Evolutionary conservation across 202 grass and related monocot species (phyloP), one percentile per base, ranked within the genome.

Genomic region (Tripidium arundinaceum): DNA sequence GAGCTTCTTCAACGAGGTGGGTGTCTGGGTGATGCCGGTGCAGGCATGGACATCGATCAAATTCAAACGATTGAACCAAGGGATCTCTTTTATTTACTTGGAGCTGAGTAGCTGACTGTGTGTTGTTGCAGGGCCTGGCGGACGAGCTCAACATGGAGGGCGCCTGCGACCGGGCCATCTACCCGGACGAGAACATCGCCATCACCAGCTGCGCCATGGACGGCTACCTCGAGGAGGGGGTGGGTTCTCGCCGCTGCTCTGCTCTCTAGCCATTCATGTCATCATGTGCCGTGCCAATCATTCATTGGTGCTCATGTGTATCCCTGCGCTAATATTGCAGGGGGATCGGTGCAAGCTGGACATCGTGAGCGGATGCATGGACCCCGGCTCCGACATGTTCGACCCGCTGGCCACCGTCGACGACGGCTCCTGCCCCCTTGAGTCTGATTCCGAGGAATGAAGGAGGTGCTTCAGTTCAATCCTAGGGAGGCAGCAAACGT

Each of bases 271-370:
- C 50, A 52, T 52, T 5, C 47, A 54, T 54, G 38, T 18, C 15
- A 47, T 18, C 45, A 49, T 49, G 16, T 19, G 13, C 42, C n/a
- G n/a, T n/a, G n/a, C n/a, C n/a, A n/a, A n/a, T n/a, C 40, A 41
- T 12, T 11, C 40, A 41, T 33, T 42, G n/a, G n/a, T n/a, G n/a
- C n/a, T 11, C 39, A 41, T 41, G 0, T 45, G 18, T 8, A 8
- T 52, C 5, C 6, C 49, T 18, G 18, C 18, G 6, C 18, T n/a
- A n/a, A 0, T 21, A 27, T 25, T 54, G 68, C 72, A 96, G 87
- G 94, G 94, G 21, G 84, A 92, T 28, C 83, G 89, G 61, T 98
- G 94, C 87, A 98, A 98, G 77, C 84, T 98, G 75, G 89, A 94
- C 82, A 90, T 98, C 78, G 83, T 89, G 38, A 63, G 54, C 14